A percentile compares a stretch with the other conserved stretches of the same genome.
Conservation (phyloP, 805 yeast species). For the Candida caryicola region DNA sequence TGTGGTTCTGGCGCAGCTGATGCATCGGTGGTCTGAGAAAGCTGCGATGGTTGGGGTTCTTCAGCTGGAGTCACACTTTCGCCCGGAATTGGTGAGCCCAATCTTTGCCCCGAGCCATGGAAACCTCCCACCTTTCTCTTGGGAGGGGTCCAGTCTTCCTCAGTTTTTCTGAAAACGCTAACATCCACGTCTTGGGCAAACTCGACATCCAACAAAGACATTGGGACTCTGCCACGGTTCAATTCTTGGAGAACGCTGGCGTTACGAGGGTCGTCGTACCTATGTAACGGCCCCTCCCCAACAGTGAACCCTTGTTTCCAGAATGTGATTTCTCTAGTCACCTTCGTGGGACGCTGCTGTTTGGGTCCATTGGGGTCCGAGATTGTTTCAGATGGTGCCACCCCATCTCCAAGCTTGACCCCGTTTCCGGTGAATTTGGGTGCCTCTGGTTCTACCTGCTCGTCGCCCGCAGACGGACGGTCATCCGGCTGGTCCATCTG, state of each 20-base stretch:
- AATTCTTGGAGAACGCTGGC: constrained; percentile 73
- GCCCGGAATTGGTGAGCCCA: constrained; percentile 88
- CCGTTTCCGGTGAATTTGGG: constrained; percentile 49
- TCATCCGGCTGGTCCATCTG: constrained; percentile 40
- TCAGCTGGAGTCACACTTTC: constrained; percentile 34
- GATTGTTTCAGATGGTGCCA: constrained; percentile 32
- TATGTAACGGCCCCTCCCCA: constrained; percentile 81
- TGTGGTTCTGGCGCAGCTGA: constrained; percentile 4
- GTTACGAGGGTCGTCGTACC: constrained; percentile 93
- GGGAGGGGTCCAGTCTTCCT: constrained; percentile 78
- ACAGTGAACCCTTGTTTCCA: constrained; percentile 97
- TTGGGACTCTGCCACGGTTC: constrained; percentile 88
- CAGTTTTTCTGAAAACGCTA: constrained; percentile 72
- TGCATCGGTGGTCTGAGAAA: constrained; percentile 14
- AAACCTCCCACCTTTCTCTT: constrained; percentile 63
- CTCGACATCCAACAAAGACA: constrained; percentile 74
- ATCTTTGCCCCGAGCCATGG: constrained; percentile 74
- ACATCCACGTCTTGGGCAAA: constrained; percentile 94
- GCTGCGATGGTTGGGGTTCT: constrained; percentile 13
- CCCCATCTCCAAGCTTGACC: constrained; percentile 49
- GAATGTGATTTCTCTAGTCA: constrained; percentile 78
- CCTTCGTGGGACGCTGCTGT: constrained; percentile 43
- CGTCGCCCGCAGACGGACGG: constrained; percentile 31
- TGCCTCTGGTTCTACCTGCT: constrained; percentile 15
- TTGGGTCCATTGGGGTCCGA: constrained; percentile 27